Evolutionary conservation across 371 early-diverging fungal species (phyloP), one percentile per base, ranked within the genome.

Genomic region (Synchytrium microbalum): DNA sequence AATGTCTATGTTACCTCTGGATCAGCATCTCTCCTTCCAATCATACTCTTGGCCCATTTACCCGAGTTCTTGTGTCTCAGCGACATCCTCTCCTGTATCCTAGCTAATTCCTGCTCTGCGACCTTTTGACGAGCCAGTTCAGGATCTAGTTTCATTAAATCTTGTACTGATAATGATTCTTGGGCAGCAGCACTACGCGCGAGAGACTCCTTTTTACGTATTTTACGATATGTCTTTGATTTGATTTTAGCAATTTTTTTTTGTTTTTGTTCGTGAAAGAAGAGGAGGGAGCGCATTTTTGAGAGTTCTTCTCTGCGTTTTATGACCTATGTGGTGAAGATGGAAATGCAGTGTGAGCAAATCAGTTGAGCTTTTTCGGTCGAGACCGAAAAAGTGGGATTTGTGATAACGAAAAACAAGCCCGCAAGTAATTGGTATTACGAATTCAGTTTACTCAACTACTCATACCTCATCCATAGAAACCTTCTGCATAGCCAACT

Each of bases 161-260:
- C 78, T 61, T 87, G 84, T 54, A 79, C 30, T 46, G 58, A 72
- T 69, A 67, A 71, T 67, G 63, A 79, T 31, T 8, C 31, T 32
- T 57, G 63, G 31, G 62, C 69, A 25, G 32, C 59, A 26, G 74
- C 72, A 70, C 75, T 80, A 56, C 67, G 81, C 59, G 75, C 73
- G 62, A 63, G 73, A 62, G 66, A 67, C 25, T 76, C 69, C 66
- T 79, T 81, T 66, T 90, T 91, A 65, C 81, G 77, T 31, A 97
- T 83, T 67, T 90, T 87, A 57, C 90, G 86, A 71, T 91, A 98
- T 13, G 90, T 78, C 75, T 95, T 96, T 78, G 89, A 88, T 79
- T 98, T 98, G 77, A 98, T 96, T 80, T 98, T 98, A 60, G 93
- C 88, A 32, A 90, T 78, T 61, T 93, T 86, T 74, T 92, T 95